Percentiles rank a stretch among this genome's conserved stretches.
phyloP scores from a whole-genome alignment of 163 green algal species.

The Prototheca cutis region DNA sequence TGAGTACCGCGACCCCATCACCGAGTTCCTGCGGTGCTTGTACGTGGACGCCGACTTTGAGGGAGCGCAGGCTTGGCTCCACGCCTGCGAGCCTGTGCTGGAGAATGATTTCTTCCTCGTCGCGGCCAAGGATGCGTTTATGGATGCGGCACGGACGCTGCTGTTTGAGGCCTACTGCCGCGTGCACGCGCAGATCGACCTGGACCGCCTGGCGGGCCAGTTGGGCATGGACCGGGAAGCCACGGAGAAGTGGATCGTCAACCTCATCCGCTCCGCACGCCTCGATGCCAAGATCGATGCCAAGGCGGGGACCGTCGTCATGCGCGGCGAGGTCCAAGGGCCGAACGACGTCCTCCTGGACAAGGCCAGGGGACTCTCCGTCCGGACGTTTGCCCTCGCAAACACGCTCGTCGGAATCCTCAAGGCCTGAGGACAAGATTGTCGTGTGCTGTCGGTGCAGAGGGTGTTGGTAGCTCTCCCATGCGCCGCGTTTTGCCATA shows the following conservation, averaged over 20 bases:
- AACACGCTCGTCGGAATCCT: constrained; percentile 62
- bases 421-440: constrained; percentile 1
- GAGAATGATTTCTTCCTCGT: constrained; percentile 92
- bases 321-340: constrained; percentile 61
- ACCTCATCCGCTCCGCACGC: constrained; percentile 85
- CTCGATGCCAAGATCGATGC: constrained; percentile 96
- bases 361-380: constrained; percentile 37
- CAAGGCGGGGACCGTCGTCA: constrained; percentile 86
- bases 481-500: too few species aligned
- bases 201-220: constrained; percentile 52
- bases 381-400: constrained; percentile 69
- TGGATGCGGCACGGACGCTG: constrained; percentile 87
- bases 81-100: constrained; percentile 68
- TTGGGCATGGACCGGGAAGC: constrained; percentile 86
- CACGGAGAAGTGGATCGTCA: constrained; percentile 96
- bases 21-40: constrained; percentile 85
- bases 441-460: not conserved
- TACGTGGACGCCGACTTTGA: constrained; percentile 97
- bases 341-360: constrained; percentile 79
- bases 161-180: constrained; percentile 94
- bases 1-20: constrained; percentile 84
- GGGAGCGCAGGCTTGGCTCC: constrained; percentile 79
- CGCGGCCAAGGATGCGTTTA: constrained; percentile 80
- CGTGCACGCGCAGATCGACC: constrained; percentile 59
- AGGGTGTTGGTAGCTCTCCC: not conserved